Percentiles rank a stretch among this genome's conserved stretches.
Evolutionary conservation across 208 protist genomes (phyloP).

Genomic region (Leishmania lainsoni): DNA sequence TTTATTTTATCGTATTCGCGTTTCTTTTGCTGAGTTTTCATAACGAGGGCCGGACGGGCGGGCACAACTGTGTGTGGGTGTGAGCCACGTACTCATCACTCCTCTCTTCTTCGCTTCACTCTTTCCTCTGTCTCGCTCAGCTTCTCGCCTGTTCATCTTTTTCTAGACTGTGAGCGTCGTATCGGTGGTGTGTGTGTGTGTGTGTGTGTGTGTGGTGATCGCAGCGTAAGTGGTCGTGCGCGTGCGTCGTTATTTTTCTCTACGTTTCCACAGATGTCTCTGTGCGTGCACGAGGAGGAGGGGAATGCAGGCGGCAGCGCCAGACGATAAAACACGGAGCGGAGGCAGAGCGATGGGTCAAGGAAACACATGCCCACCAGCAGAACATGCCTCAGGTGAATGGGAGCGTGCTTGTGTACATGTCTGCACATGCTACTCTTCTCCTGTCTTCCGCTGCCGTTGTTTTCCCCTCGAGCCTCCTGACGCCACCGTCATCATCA

Average conservation of each 20-base stretch:
- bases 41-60: too few relatives aligned
- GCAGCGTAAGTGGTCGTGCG: not conserved
- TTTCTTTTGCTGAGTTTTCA: too few relatives aligned
- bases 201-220: not conserved
- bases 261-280: not conserved
- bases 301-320: not conserved
- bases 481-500: not conserved
- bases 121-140: not conserved
- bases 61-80: not conserved
- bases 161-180: not conserved
- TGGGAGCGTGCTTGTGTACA: not conserved
- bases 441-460: not conserved
- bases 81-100: not conserved
- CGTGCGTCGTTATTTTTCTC: not conserved
- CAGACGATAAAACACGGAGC: not conserved
- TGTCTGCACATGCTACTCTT: not conserved
- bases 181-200: not conserved
- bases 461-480: not conserved
- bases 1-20: too few relatives aligned
- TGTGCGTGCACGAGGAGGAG: not conserved
- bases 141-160: not conserved
- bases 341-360: not conserved
- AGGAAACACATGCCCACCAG: not conserved
- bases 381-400: not conserved
- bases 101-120: not conserved